These are phyloP conservation scores for Thraustotheca clavata DNA, from an alignment of 352 stramenopile species.

Conservation along the genomic window DNA sequence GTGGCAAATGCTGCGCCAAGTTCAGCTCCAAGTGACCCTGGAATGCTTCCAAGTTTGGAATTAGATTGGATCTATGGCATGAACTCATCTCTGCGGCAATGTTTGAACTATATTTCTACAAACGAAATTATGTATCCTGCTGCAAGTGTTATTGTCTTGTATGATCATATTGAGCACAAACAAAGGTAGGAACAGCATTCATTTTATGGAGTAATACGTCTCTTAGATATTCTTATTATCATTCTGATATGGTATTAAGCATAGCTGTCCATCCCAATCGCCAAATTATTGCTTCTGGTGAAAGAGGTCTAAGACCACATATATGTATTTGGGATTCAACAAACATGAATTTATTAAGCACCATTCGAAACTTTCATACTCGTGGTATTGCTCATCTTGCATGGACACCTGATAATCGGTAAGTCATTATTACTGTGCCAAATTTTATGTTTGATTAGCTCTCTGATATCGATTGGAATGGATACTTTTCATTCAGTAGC, in stretches of 20 bases:
- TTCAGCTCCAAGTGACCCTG: conserved; percentile 30
- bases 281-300: conserved; percentile 47
- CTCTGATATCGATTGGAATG: conserved; percentile 54
- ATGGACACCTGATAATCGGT: conserved; percentile 60
- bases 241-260: conserved; percentile 49
- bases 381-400: conserved; percentile 50
- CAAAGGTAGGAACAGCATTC: conserved; percentile 36
- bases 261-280: conserved; percentile 48
- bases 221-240: conserved; percentile 27
- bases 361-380: conserved; percentile 61
- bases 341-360: conserved; percentile 36
- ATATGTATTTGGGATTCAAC: conserved; percentile 59
- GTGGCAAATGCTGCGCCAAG: conserved; percentile 46
- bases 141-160: conserved; percentile 50
- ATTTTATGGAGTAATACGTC: not conserved
- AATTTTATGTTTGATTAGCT: conserved; percentile 4
- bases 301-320: conserved; percentile 46
- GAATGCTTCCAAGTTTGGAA: conserved; percentile 51
- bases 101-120: conserved; percentile 53
- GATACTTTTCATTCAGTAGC: conserved; percentile 61
- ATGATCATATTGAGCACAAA: conserved; percentile 61
- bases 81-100: conserved; percentile 54
- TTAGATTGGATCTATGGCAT: conserved; percentile 77
- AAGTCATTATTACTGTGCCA: not conserved
- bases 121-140: conserved; percentile 57